Evolutionary conservation across 768 basidiomycete genomes (phyloP).

Genomic region (Rickenella mellea): DNA sequence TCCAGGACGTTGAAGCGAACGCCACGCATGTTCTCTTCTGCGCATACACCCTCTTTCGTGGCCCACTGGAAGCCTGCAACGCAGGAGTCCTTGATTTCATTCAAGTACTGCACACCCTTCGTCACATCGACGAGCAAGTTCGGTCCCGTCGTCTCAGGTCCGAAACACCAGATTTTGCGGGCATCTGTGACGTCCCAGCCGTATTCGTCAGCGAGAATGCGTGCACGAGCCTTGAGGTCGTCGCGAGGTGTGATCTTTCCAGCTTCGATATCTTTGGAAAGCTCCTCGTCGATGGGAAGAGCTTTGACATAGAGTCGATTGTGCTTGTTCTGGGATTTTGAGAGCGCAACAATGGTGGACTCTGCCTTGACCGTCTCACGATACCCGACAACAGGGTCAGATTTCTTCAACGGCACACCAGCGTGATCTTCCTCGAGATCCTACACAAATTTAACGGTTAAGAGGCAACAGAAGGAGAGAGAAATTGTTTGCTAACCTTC

Average conservation of each 20-base stretch:
- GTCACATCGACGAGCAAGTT: constrained; percentile 97
- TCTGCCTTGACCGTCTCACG: constrained; percentile 96
- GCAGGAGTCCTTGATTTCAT: constrained; percentile 99
- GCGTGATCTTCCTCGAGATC: constrained; percentile 99
- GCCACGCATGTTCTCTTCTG: constrained; percentile 99
- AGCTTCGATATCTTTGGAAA: constrained; percentile 83
- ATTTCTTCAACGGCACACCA: constrained; percentile 97
- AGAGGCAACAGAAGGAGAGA: background rate
- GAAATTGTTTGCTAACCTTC: constrained; percentile 48
- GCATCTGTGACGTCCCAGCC: constrained; percentile 99
- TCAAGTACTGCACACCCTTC: constrained; percentile 98
- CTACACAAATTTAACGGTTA: constrained; percentile 27
- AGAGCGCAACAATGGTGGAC: constrained; percentile 91
- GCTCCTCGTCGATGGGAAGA: constrained; percentile 86
- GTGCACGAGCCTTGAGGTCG: constrained; percentile 95
- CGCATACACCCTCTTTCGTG: constrained; percentile 93
- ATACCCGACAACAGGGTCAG: constrained; percentile 95
- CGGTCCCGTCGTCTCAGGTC: constrained; percentile 94
- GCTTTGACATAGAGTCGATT: constrained; percentile 96
- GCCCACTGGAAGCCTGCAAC: constrained; percentile 99
- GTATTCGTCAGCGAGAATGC: constrained; percentile 89
- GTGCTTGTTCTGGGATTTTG: constrained; percentile 99
- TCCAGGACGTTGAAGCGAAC: constrained; percentile 92
- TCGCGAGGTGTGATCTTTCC: constrained; percentile 86
- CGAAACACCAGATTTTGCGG: constrained; percentile 99